Evolutionary conservation across 2,329 filamentous ascomycete species (phyloP).

Genomic region (Exophiala spinifera): DNA sequence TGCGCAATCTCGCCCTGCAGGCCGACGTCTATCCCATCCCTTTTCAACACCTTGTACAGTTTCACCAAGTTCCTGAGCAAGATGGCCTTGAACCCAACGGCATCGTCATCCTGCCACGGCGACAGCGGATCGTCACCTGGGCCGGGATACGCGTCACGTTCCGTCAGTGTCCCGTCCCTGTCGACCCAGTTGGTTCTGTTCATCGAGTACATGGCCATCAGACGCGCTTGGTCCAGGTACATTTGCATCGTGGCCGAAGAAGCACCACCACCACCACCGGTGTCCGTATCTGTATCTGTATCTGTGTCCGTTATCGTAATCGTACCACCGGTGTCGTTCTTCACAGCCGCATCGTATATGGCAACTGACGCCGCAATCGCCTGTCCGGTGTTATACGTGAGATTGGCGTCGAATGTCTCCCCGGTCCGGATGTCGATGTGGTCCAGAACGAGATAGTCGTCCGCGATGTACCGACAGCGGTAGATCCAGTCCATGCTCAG

Average conservation of each 20-base stretch:
- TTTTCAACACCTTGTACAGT: conserved; percentile 11
- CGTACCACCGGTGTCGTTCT: neutral
- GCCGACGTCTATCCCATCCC: conserved; percentile 3
- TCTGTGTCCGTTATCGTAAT: too few species aligned
- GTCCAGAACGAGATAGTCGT: conserved; percentile 17
- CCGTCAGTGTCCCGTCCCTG: conserved; percentile 17
- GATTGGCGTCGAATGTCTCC: conserved; percentile 17
- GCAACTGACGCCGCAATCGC: conserved; percentile 21
- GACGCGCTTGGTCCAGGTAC: conserved; percentile 17
- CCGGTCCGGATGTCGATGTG: conserved; percentile 15
- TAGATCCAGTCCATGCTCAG: conserved; percentile 18
- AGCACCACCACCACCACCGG: too few species aligned
- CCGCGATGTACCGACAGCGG: conserved; percentile 9
- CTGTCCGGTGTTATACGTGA: conserved; percentile 26
- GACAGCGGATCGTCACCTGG: conserved; percentile 2
- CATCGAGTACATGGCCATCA: conserved; percentile 18
- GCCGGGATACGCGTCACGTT: conserved; percentile 17
- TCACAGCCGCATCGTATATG: conserved; percentile 14
- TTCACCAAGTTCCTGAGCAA: conserved; percentile 19
- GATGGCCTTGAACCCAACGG: conserved; percentile 24
- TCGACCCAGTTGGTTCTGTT: conserved; percentile 20
- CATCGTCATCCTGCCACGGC: conserved; percentile 19
- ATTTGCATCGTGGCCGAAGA: neutral
- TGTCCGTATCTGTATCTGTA: too few species aligned
- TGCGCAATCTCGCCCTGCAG: conserved; percentile 7